A percentile compares a stretch with the other conserved stretches of the same genome.
phyloP scores from a whole-genome alignment of 148 eudicot genomes.

The Rhododendron vialii region DNA sequence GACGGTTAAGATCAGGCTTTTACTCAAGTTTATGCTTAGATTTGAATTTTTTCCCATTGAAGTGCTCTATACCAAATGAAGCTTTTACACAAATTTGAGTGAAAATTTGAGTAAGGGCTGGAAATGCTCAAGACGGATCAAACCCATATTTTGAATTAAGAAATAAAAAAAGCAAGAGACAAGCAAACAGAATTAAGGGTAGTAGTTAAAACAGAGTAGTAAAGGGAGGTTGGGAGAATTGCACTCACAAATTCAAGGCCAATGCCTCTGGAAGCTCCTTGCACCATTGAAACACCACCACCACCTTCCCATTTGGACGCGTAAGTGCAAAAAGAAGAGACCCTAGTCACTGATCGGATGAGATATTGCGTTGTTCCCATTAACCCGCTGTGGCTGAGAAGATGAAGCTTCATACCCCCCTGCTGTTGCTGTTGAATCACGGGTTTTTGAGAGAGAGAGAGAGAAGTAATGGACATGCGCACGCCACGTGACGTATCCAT shows the following conservation, averaged over 20 bases:
- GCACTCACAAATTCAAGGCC: constrained; percentile 58
- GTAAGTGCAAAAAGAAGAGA: background rate
- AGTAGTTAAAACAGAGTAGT: background rate
- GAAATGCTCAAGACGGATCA: background rate
- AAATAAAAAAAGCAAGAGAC: background rate
- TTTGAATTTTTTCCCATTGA: no score
- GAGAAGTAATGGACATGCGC: background rate
- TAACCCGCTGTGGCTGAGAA: background rate
- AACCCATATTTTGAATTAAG: background rate
- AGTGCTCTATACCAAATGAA: background rate
- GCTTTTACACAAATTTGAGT: background rate
- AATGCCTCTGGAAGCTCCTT: constrained; percentile 62
- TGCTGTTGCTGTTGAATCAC: background rate
- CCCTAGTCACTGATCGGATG: constrained; percentile 7
- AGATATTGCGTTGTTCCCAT: background rate
- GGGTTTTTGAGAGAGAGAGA: no score
- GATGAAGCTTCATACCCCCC: constrained; percentile 10
- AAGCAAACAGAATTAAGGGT: background rate
- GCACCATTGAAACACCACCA: constrained; percentile 42
- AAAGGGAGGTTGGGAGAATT: background rate
- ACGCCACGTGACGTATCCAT: background rate
- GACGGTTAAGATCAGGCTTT: no score
- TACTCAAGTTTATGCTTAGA: background rate
- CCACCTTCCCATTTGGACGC: constrained; percentile 21
- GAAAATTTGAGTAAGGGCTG: background rate